Base-by-base conservation (phyloP, 371 early-diverging fungal genomes). In the Basidiobolus heterosporus region DNA sequence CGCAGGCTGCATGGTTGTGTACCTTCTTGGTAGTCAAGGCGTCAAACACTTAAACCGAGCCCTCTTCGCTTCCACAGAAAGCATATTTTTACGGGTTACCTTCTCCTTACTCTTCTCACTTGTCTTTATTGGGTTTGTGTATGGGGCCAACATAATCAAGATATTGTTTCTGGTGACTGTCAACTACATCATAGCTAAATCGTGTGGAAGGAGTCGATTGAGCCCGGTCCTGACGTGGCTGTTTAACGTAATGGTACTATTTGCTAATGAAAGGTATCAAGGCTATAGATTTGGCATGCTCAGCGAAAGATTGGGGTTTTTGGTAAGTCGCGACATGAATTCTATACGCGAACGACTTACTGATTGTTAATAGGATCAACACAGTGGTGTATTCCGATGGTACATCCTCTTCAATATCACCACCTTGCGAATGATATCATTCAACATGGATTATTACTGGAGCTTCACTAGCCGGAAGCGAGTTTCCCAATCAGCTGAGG, bases 391-490 rank as follows among this genome's bases (percentile, higher is more conserved):
- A 48, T 59, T 69, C 7, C 72, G 93, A 20, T 96, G 97, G 97
- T 73, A 85, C 53, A 69, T 88, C 35, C 71, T 78, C 3, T 92
- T 91, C 66, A 96, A 94, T 55, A 78, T 95, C 51, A 72, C 75
- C 2, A 78, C 87, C 65, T 75, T 97, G 2, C 75, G 91, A 11
- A 73, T 94, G 61, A 72, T 96, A 5, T 88, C 89, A 1, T 95
- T 78, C 55, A 77, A 80, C 46, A 74, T 92, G 81, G 95, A 96
- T 64, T 84, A 82, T 55, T 83, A 90, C 55, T 93, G 91, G 91
- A 64, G 69, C 22, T 52, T 30, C 9, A 30, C 30, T 9, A 30
- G 9, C n/a, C 35, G 6, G 42, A 49, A 18, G 7, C 36, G 36
- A 13, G 7, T 24, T 7, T 19, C 36, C 44, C n/a, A 24, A 20